A percentile compares a stretch with the other conserved stretches of the same genome.
phyloP scores from a whole-genome alignment of 768 basidiomycete genomes.

The Leccinum obscurum region DNA sequence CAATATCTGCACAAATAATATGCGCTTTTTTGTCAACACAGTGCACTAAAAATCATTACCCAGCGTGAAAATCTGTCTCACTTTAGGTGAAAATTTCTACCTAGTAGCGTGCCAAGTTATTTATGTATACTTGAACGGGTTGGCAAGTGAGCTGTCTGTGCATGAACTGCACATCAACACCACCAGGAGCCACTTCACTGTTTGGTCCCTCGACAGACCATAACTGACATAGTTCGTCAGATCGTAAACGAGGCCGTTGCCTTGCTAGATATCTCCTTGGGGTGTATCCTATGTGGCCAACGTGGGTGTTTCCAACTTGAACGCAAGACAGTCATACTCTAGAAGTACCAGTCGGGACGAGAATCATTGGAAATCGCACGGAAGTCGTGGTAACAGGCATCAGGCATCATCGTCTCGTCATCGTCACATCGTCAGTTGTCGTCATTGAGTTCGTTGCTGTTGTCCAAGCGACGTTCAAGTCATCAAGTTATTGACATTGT shows the following conservation, averaged over 20 bases:
- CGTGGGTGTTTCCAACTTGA: constrained; percentile 64
- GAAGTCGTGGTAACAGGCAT: constrained; percentile 94
- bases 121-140: constrained; percentile 64
- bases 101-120: no score
- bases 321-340: constrained; percentile 91
- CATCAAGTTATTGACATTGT: no score
- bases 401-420: constrained; percentile 27
- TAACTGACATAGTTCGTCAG: constrained; percentile 75
- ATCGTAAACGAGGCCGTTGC: constrained; percentile 85
- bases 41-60: no score
- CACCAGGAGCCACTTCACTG: constrained; percentile 44
- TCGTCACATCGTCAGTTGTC: no score
- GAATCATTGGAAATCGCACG: constrained; percentile 84
- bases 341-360: constrained; percentile 97
- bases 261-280: constrained; percentile 67
- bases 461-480: no score
- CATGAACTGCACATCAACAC: constrained; percentile 67
- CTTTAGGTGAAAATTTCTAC: no score
- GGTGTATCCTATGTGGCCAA: constrained; percentile 86
- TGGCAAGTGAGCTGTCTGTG: constrained; percentile 51
- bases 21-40: no score
- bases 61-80: no score
- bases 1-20: no score
- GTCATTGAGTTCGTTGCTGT: no score
- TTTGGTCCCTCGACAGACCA: constrained; percentile 51